Conservation (phyloP, 768 basidiomycete species). For the Artomyces pyxidatus region DNA sequence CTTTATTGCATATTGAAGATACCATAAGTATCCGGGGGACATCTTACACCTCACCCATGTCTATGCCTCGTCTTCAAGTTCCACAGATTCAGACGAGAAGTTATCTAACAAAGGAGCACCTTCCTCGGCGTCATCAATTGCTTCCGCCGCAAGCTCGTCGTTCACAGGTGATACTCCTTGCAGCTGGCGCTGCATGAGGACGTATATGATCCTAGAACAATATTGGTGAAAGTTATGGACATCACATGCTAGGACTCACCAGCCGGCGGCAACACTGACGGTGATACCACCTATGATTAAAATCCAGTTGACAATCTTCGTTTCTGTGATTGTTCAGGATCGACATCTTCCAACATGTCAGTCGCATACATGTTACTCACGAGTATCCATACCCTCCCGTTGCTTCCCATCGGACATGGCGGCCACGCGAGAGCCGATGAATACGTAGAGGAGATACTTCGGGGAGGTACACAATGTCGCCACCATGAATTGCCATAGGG, state of each 20-base stretch:
- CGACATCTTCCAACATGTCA: neutral
- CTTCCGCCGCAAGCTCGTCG: constrained; percentile 50
- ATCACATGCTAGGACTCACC: constrained; percentile 34
- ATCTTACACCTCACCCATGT: neutral
- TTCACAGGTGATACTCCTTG: constrained; percentile 39
- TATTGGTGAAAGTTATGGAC: constrained; percentile 7
- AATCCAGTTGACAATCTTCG: constrained; percentile 55
- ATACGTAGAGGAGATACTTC: constrained; percentile 63
- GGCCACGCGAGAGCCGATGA: constrained; percentile 72
- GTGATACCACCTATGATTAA: constrained; percentile 53
- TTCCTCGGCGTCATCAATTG: constrained; percentile 52
- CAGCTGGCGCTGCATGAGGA: constrained; percentile 47
- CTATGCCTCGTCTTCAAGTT: constrained; percentile 12
- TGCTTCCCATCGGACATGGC: constrained; percentile 69
- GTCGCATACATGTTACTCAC: constrained; percentile 34
- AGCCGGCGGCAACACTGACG: constrained; percentile 53
- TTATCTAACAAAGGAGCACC: constrained; percentile 45
- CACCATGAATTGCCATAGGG: constrained; percentile 64
- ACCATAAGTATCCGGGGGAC: no score
- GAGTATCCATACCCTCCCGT: constrained; percentile 66
- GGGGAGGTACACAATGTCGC: constrained; percentile 70
- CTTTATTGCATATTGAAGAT: no score
- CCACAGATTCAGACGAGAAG: constrained; percentile 18
- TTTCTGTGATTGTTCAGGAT: constrained; percentile 29
- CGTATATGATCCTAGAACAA: constrained; percentile 54